Conservation (phyloP, 352 stramenopile genomes). For the Thraustotheca clavata region DNA sequence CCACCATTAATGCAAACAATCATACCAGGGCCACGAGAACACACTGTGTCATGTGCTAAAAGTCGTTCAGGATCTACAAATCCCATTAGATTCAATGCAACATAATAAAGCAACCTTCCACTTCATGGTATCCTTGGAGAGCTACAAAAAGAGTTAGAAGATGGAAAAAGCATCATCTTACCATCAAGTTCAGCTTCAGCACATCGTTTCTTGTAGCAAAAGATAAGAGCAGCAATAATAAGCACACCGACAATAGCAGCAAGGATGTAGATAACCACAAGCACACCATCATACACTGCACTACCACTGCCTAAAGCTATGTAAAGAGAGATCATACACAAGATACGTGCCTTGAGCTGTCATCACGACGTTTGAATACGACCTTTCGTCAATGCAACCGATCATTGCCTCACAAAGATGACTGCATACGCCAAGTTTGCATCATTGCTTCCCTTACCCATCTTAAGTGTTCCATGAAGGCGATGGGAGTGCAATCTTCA, state of each 20-base stretch:
- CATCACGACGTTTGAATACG: too few species aligned
- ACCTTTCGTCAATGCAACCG: too few species aligned
- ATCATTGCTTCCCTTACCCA: too few species aligned
- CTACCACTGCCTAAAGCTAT: neutral
- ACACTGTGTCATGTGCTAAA: neutral
- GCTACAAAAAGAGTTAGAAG: neutral
- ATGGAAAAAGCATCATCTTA: neutral
- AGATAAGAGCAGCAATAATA: constrained; percentile 3
- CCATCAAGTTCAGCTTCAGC: constrained; percentile 17
- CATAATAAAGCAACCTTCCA: neutral
- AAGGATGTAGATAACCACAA: neutral
- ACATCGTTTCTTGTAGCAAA: constrained; percentile 17
- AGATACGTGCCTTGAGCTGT: too few species aligned
- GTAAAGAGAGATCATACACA: too few species aligned
- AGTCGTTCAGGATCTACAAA: neutral
- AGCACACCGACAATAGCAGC: neutral
- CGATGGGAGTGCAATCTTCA: too few species aligned
- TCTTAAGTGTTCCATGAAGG: too few species aligned
- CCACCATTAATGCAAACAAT: neutral
- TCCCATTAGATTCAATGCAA: too few species aligned
- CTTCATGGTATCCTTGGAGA: neutral
- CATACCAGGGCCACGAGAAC: neutral
- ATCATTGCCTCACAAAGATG: too few species aligned
- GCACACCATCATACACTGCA: neutral
- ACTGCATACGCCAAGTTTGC: too few species aligned